phyloP scores from a whole-genome alignment of 495 filamentous ascomycete species.

The Platismatia glauca region DNA sequence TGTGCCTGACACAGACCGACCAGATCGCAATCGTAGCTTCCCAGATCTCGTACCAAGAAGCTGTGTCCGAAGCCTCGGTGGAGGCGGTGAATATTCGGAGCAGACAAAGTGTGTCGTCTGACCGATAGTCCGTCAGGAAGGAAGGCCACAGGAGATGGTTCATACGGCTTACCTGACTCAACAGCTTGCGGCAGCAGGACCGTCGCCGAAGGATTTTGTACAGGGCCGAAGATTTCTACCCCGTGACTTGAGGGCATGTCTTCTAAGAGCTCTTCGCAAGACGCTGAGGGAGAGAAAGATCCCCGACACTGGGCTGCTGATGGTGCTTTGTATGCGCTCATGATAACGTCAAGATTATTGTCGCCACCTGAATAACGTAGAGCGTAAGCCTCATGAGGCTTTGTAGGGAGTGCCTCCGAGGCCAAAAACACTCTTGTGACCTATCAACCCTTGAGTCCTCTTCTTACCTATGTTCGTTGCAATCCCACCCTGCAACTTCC shows the following conservation, averaged over 20 bases:
- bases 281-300: fast-evolving
- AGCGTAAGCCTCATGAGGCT: neutral
- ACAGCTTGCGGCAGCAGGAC: neutral
- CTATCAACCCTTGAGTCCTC: no score
- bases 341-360: neutral
- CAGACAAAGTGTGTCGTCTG: neutral
- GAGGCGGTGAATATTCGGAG: neutral
- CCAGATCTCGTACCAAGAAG: neutral
- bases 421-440: neutral
- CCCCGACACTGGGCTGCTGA: neutral
- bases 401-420: neutral
- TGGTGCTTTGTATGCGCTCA: neutral
- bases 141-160: neutral
- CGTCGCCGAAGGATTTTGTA: neutral
- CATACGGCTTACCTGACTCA: neutral
- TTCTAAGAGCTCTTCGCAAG: neutral
- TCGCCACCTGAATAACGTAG: neutral
- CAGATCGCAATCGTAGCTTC: neutral
- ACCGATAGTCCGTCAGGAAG: neutral
- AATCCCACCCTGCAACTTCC: neutral
- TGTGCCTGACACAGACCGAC: neutral
- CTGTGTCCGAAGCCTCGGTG: neutral
- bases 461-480: neutral
- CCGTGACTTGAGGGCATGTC: neutral
- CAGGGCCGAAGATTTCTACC: neutral